These are phyloP conservation scores for Hyaloscypha bicolor DNA, from an alignment of 495 filamentous ascomycete genomes.

Conservation along the genomic window DNA sequence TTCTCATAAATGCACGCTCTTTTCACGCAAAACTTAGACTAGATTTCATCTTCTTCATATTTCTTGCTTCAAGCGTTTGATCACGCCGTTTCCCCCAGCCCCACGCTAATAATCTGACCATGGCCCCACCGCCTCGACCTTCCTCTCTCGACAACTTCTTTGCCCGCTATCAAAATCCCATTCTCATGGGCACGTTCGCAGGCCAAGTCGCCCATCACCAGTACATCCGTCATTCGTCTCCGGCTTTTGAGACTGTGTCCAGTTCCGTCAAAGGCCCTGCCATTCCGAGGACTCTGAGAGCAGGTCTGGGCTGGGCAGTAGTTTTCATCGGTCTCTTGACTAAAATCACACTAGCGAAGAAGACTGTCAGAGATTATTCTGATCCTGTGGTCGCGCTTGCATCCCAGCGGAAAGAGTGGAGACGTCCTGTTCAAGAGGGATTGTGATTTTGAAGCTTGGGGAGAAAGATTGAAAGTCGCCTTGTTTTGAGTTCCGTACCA, in stretches of 20 bases:
- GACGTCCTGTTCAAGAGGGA: constrained; percentile 13
- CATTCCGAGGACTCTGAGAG: constrained; percentile 25
- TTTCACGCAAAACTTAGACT: not conserved
- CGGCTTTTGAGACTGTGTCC: constrained; percentile 13
- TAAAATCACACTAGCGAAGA: constrained; percentile 27
- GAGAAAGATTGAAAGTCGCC: not conserved
- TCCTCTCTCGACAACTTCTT: constrained; percentile 27
- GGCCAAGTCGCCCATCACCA: constrained; percentile 29
- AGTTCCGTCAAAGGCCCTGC: constrained; percentile 1
- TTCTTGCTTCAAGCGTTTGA: not conserved
- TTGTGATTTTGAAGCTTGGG: not conserved
- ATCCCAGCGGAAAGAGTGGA: constrained; percentile 23
- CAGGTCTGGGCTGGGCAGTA: constrained; percentile 30
- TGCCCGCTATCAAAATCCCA: constrained; percentile 26
- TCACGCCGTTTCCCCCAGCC: not conserved
- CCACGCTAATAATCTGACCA: constrained; percentile 19
- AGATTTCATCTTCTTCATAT: not conserved
- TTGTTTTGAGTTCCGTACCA: not conserved
- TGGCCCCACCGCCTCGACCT: constrained; percentile 27
- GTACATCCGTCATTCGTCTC: constrained; percentile 24
- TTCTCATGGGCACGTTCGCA: constrained; percentile 27
- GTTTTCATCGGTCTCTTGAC: constrained; percentile 29
- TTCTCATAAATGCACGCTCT: not conserved
- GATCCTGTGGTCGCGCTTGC: constrained; percentile 26
- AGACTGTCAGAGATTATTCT: constrained; percentile 22